Base-by-base conservation (phyloP, 2,329 filamentous ascomycete species). In the Neoscytalidium dimidiatum region DNA sequence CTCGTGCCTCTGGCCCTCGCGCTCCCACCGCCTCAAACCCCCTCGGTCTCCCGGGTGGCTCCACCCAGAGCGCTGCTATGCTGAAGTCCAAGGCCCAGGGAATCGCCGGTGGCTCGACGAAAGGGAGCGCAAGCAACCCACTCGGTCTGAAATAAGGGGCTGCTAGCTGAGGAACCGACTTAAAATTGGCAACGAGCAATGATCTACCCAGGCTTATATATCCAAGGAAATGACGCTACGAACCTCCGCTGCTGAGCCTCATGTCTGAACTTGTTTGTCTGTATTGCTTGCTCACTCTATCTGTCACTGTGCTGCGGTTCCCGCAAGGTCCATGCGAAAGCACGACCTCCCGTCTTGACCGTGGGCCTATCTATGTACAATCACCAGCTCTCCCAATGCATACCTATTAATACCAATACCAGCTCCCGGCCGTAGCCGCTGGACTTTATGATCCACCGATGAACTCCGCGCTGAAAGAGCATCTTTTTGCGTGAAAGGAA, bases 11-110 rank as follows among this genome's bases (percentile, higher is more conserved):
- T 3, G 82, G 82, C 4, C 70, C 75, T 35, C 74, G 82, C 3
- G 77, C 80, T 19, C 71, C 77, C 4, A 83, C 81, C 1, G 78
- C 77, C 28, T 75, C 74, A 23, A 83, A 84, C 68, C 82, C 82
- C 3, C 71, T 84, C 7, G 82, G 81, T 0, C 66, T 84, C 49
- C 33, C 64, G 17, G 64, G 57, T 28, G 64, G 64, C 38, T 62
- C 64, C 14, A 66, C 64, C 21, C 57, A 63, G 35, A 56, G 38
- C 17, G 64, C 58, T 11, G 63, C 63, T 3, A 43, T 60, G 23
- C 31, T 65, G 21, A 60, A 60, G 53, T 57, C 51, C 13, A 57
- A 48, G 29, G 31, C 41, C 2, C 21, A 63, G 38, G 41, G 41
- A 26, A 31, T 64, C 21, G 31, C 68, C 67, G n/a, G 71, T 73